phyloP scores from a whole-genome alignment of 371 early-diverging fungal genomes.

The Syncephalis plumigaleata region DNA sequence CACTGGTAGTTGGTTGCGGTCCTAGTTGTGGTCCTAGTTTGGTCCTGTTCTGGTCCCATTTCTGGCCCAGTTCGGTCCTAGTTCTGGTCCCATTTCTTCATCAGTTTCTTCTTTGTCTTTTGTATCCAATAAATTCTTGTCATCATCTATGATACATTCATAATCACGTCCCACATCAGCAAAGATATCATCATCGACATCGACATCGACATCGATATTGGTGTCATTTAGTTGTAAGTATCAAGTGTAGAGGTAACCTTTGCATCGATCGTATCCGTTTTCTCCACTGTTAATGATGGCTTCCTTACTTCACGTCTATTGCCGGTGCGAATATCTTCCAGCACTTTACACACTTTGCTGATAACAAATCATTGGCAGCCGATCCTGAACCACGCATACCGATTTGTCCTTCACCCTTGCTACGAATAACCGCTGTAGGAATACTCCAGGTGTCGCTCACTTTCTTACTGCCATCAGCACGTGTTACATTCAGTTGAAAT shows the following conservation, averaged over 20 bases:
- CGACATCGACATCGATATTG: conserved; percentile 17
- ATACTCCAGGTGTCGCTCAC: conserved; percentile 29
- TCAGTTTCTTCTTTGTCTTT: conserved; percentile 1
- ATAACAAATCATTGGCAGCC: conserved; percentile 45
- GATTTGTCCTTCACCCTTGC: conserved; percentile 32
- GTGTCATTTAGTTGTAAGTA: conserved; percentile 11
- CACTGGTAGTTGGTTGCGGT: conserved; percentile 8
- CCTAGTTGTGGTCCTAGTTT: conserved; percentile 11
- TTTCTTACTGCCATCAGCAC: conserved; percentile 19
- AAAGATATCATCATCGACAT: conserved; percentile 68
- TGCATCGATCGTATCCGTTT: conserved; percentile 11
- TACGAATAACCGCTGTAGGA: conserved; percentile 60
- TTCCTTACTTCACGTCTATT: conserved; percentile 11
- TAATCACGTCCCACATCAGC: conserved; percentile 73
- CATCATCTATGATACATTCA: conserved; percentile 20
- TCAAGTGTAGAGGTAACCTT: conserved; percentile 16
- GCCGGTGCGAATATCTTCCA: conserved; percentile 26
- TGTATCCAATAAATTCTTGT: not conserved
- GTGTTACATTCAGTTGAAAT: conserved; percentile 34
- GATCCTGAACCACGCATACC: conserved; percentile 12
- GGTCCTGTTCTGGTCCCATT: too few species aligned
- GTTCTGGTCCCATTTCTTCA: conserved; percentile 6
- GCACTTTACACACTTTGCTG: conserved; percentile 48
- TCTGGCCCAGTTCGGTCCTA: too few species aligned
- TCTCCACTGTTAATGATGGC: conserved; percentile 9